Conservation (phyloP, 2,329 filamentous ascomycete species). For the Colletotrichum caudatum region DNA sequence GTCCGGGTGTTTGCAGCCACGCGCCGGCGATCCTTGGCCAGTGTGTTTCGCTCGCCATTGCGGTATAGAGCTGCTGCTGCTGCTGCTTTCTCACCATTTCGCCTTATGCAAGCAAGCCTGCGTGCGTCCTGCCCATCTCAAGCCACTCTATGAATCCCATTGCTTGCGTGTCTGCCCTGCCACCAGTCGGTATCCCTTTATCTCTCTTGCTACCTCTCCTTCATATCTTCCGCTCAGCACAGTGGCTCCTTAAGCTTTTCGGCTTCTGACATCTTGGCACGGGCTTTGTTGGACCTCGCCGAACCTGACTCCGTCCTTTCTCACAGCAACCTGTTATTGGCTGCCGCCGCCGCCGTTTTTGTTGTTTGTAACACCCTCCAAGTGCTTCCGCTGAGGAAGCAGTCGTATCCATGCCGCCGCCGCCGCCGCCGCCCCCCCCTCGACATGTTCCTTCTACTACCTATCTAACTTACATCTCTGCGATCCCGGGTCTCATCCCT, state of each 20-base stretch:
- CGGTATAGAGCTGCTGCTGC: neutral
- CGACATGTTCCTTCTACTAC: conserved; percentile 17
- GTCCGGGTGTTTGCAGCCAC: conserved; percentile 6
- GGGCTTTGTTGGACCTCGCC: conserved; percentile 11
- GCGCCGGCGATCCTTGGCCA: neutral
- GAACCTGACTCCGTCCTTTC: conserved; percentile 2
- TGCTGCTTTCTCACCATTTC: neutral
- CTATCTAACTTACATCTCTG: neutral
- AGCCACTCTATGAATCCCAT: neutral
- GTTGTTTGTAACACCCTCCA: neutral
- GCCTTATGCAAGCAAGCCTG: neutral
- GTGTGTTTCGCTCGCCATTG: neutral
- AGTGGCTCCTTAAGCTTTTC: conserved; percentile 27
- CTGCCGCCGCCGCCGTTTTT: neutral
- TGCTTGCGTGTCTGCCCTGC: too few species aligned
- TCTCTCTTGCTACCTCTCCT: neutral
- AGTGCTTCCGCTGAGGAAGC: neutral
- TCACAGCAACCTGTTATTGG: neutral
- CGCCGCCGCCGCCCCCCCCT: conserved; percentile 16
- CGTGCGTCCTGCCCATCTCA: neutral
- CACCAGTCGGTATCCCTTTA: neutral
- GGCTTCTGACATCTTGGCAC: conserved; percentile 28
- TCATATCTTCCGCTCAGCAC: neutral
- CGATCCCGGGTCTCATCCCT: conserved; percentile 18
- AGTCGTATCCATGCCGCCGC: conserved; percentile 22